Evolutionary conservation across 2,329 filamentous ascomycete species (phyloP), one percentile per base, ranked within the genome.

Genomic region (Neopestalotiopsis clavispora): DNA sequence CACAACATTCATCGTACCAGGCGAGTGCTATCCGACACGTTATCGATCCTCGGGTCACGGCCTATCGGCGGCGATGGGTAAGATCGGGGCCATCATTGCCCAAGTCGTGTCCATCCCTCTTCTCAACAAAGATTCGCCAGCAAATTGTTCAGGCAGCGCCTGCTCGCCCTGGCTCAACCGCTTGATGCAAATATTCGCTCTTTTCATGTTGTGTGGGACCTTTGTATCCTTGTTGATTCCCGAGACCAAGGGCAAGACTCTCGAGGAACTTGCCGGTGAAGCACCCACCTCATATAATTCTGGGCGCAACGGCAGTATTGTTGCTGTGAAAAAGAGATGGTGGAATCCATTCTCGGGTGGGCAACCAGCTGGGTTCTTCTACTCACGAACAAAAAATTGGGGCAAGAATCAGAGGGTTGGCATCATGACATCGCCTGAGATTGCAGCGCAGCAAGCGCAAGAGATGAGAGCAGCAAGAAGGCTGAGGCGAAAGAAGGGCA

Each of bases 161-260:
- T 88, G 86, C 72, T 82, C 83, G 1, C 84, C 86, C 0, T 92
- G 91, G 87, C 85, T 95, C 67, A 87, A 92, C 78, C 89, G 91
- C 68, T 87, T 95, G 49, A 90, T 95, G 83, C 86, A 94, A 77
- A 91, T 94, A 49, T 94, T 93, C 78, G 91, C 92, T 0, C 84
- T 94, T 10, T 94, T 95, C 83, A 95, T 94, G 93, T 84, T 95
- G 5, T 86, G 87, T 65, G 93, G 93, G 45, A 87, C 88, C 61
- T 80, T 93, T 61, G 89, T 89, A 2, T 90, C 90, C 1, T 82
- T 94, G 3, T 81, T 95, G n/a, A 90, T 95, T 28, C 92, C 92
- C 0, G 93, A 94, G 81, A 94, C 91, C 0, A 94, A 92, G 82
- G 86, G 91, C 1, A 85, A 89, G 78, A 94, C 92, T 0, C 83